Evolutionary conservation across 345 rosid species (phyloP).

Genomic region (Anastatica hierochuntica): DNA sequence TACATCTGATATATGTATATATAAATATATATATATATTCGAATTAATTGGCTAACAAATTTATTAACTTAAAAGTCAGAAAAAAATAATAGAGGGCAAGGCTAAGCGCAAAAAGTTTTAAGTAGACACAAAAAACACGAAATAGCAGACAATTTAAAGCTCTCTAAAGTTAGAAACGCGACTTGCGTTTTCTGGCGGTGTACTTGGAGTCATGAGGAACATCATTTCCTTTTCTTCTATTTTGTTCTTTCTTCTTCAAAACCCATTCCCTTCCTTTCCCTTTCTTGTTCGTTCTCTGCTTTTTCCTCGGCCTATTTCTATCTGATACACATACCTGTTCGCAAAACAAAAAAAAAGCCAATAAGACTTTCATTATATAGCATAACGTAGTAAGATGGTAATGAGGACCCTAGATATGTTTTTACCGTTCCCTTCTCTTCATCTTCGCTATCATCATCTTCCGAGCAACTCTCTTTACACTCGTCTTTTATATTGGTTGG

Average conservation of each 20-base stretch:
- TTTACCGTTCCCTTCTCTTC: constrained; percentile 54
- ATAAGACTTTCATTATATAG: neutral
- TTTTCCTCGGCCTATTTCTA: constrained; percentile 73
- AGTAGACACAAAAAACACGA: too few relatives aligned
- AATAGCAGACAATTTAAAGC: too few relatives aligned
- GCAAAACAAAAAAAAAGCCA: neutral
- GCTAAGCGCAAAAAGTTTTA: too few relatives aligned
- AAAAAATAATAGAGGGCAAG: too few relatives aligned
- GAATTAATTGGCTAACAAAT: too few relatives aligned
- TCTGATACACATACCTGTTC: constrained; percentile 65
- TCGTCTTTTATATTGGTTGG: constrained; percentile 39
- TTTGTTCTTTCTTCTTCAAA: constrained; percentile 75
- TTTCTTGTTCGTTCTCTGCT: constrained; percentile 53
- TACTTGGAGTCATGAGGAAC: constrained; percentile 75
- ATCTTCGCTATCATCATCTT: constrained; percentile 48
- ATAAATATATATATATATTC: too few relatives aligned
- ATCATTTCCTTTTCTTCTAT: constrained; percentile 63
- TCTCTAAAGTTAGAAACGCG: constrained; percentile 60
- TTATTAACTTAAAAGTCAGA: too few relatives aligned
- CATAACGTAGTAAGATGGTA: neutral
- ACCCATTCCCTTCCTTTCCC: constrained; percentile 72
- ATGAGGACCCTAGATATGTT: neutral
- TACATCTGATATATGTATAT: too few relatives aligned
- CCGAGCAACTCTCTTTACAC: constrained; percentile 53
- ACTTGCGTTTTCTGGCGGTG: constrained; percentile 75